These are phyloP conservation scores for Microbotryum lychnidis-dioicae DNA, from an alignment of 1,284 basidiomycete genomes.

Conservation along the genomic window DNA sequence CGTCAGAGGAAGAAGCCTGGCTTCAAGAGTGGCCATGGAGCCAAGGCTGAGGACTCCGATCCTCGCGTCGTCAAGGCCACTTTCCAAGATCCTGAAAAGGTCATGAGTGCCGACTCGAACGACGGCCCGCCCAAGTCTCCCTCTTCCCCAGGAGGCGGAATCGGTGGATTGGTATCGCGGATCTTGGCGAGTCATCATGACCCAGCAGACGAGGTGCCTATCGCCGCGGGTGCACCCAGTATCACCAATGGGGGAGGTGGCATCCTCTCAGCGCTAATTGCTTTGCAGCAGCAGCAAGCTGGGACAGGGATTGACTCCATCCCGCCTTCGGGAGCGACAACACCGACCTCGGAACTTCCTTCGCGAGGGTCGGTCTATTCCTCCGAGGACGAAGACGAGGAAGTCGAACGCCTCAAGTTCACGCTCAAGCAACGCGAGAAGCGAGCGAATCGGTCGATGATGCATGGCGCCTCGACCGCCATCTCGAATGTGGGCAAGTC, in stretches of 20 bases:
- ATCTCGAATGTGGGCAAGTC: slow-evolving; percentile 9
- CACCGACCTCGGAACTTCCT: slow-evolving; percentile 15
- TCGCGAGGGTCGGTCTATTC: slow-evolving; percentile 1
- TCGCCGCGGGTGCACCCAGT: neutral
- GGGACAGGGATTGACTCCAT: neutral
- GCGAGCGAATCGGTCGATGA: slow-evolving; percentile 14
- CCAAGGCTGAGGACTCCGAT: slow-evolving; percentile 7
- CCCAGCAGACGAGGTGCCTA: neutral
- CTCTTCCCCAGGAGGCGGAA: too few species aligned
- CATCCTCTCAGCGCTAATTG: slow-evolving; percentile 34
- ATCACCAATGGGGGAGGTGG: slow-evolving; percentile 19
- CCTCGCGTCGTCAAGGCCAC: neutral
- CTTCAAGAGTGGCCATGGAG: slow-evolving; percentile 16
- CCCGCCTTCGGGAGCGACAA: slow-evolving; percentile 14
- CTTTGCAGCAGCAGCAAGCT: slow-evolving; percentile 28
- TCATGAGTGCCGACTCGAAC: neutral
- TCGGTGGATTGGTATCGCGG: too few species aligned
- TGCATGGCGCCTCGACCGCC: slow-evolving; percentile 14
- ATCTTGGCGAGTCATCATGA: too few species aligned
- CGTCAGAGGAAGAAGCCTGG: slow-evolving; percentile 33
- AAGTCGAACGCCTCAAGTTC: slow-evolving; percentile 31
- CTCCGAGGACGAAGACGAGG: slow-evolving; percentile 35
- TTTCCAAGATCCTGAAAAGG: neutral
- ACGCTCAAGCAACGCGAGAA: slow-evolving; percentile 28
- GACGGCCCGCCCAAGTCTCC: neutral